A percentile compares a stretch with the other conserved stretches of the same genome.
Conservation (phyloP, 495 filamentous ascomycete genomes). For the Penicillium herquei region DNA sequence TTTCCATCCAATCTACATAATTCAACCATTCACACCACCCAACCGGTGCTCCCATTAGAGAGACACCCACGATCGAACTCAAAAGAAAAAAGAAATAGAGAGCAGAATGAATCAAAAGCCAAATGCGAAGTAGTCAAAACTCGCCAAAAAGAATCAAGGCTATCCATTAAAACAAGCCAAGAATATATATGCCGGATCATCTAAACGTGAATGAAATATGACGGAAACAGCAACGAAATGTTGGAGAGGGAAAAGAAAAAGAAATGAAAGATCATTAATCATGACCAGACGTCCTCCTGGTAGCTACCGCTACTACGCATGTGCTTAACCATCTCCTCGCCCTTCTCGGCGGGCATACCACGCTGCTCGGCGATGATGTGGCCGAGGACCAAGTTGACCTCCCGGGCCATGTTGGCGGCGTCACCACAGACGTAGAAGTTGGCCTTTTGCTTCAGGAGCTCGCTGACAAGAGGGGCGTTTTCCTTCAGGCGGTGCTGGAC, state of each 20-base stretch:
- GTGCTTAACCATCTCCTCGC: constrained; percentile 92
- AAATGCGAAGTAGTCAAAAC: constrained; percentile 24
- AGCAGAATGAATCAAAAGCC: not conserved
- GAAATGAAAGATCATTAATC: constrained; percentile 24
- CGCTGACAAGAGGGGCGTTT: constrained; percentile 77
- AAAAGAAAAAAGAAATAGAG: constrained; percentile 4
- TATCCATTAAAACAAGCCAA: constrained; percentile 1
- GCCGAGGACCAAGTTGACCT: constrained; percentile 82
- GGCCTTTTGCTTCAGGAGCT: constrained; percentile 82
- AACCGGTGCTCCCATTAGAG: constrained; percentile 1
- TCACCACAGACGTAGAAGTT: constrained; percentile 99
- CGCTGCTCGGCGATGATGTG: constrained; percentile 84
- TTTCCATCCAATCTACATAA: constrained; percentile 8
- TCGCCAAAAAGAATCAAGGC: not conserved
- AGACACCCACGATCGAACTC: not conserved
- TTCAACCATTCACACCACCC: not conserved
- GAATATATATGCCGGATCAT: constrained; percentile 37
- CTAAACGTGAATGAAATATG: constrained; percentile 25
- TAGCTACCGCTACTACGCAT: constrained; percentile 94
- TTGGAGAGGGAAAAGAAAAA: constrained; percentile 9
- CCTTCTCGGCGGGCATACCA: constrained; percentile 76
- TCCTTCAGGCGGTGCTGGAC: constrained; percentile 92
- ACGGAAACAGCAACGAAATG: constrained; percentile 4
- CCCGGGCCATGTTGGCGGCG: constrained; percentile 96
- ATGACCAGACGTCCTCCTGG: constrained; percentile 97